Conservation (phyloP, 2,329 filamentous ascomycete species). For the Fonsecaea erecta region DNA sequence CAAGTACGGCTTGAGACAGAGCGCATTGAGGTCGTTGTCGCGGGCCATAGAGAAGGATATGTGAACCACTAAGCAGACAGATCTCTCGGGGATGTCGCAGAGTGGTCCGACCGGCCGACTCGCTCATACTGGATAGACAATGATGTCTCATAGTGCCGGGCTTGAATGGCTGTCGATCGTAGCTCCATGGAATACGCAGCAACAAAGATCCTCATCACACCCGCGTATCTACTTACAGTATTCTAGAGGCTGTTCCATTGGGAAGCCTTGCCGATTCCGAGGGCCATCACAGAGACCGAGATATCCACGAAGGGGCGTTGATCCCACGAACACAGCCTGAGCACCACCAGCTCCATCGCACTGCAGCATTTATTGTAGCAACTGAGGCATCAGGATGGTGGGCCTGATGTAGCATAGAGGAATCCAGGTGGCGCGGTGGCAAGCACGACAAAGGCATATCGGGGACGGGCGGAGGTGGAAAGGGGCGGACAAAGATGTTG, state of each 20-base stretch:
- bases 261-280: conserved; percentile 47
- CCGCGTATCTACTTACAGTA: conserved; percentile 43
- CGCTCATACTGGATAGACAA: conserved; percentile 40
- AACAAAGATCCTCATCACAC: conserved; percentile 49
- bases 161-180: conserved; percentile 42
- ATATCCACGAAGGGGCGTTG: conserved; percentile 45
- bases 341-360: conserved; percentile 46
- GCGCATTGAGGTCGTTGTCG: conserved; percentile 41
- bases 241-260: conserved; percentile 46
- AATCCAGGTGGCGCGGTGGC: too few species aligned
- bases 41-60: conserved; percentile 41
- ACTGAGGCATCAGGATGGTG: conserved; percentile 38
- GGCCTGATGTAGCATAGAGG: conserved; percentile 40
- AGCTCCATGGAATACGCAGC: conserved; percentile 46
- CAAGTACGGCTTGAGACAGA: conserved; percentile 45
- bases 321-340: conserved; percentile 49
- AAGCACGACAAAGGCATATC: too few species aligned
- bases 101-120: conserved; percentile 21
- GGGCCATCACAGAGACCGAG: conserved; percentile 43
- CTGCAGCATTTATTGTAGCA: conserved; percentile 44
- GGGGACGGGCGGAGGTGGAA: background rate
- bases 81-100: conserved; percentile 43
- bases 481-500: background rate
- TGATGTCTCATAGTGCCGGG: conserved; percentile 39
- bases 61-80: conserved; percentile 39